phyloP scores from a whole-genome alignment of 2,329 filamentous ascomycete genomes.

The Amphichorda felina region DNA sequence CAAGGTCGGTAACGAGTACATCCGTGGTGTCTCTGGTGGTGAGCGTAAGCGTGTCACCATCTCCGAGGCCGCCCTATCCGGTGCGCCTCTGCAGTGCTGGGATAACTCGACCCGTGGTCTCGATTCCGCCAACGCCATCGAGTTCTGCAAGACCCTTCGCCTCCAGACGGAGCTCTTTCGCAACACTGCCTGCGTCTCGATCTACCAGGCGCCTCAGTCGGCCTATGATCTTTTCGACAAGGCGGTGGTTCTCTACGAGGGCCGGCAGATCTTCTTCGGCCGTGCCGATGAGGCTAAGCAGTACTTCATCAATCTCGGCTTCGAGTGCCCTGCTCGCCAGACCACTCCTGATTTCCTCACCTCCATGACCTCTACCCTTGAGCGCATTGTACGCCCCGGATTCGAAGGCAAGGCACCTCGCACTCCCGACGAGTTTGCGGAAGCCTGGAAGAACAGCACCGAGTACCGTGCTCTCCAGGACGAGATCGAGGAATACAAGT shows the following conservation, averaged over 20 bases:
- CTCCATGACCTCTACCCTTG: conserved; percentile 50
- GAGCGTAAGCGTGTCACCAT: conserved; percentile 59
- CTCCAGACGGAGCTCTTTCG: conserved; percentile 55
- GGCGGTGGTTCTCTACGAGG: conserved; percentile 45
- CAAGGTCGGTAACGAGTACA: conserved; percentile 61
- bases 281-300: conserved; percentile 44
- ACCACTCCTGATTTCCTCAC: conserved; percentile 64
- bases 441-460: conserved; percentile 42
- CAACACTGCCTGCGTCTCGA: conserved; percentile 56
- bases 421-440: conserved; percentile 50
- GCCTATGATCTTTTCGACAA: conserved; percentile 56
- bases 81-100: conserved; percentile 51
- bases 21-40: conserved; percentile 64
- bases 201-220: conserved; percentile 57
- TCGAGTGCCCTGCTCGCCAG: conserved; percentile 52
- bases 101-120: conserved; percentile 65
- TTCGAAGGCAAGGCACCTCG: conserved; percentile 44
- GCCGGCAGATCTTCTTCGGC: conserved; percentile 52
- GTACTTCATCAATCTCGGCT: conserved; percentile 58
- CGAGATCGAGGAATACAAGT: conserved; percentile 45
- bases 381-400: conserved; percentile 42
- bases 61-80: conserved; percentile 46
- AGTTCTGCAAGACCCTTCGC: conserved; percentile 61
- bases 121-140: conserved; percentile 64
- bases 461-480: conserved; percentile 37